phyloP scores from a whole-genome alignment of 2,329 filamentous ascomycete genomes.

The Ophiostoma piceae region DNA sequence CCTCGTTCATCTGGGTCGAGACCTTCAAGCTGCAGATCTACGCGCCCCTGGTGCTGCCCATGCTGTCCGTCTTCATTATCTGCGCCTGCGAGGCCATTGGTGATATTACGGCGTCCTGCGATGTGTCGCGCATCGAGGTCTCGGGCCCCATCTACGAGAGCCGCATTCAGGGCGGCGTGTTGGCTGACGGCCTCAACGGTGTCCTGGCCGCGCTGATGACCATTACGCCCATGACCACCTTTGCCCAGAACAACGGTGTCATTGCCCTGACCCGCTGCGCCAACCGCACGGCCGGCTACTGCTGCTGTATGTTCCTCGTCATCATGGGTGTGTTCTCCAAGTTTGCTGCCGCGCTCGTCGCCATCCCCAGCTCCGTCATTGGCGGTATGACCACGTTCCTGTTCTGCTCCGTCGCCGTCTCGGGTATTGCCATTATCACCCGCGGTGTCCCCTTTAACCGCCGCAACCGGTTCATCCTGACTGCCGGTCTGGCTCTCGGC shows the following conservation, averaged over 20 bases:
- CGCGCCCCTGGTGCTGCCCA: constrained; percentile 65
- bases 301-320: constrained; percentile 69
- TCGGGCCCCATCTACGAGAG: constrained; percentile 67
- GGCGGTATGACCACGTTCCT: constrained; percentile 76
- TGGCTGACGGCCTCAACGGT: constrained; percentile 73
- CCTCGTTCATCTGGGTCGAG: constrained; percentile 72
- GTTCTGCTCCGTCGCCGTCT: constrained; percentile 70
- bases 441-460: constrained; percentile 67
- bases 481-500: constrained; percentile 66
- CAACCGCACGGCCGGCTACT: constrained; percentile 74
- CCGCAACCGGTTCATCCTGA: constrained; percentile 76
- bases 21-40: constrained; percentile 70
- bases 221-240: constrained; percentile 73
- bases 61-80: constrained; percentile 66
- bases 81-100: constrained; percentile 75
- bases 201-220: constrained; percentile 71
- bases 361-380: constrained; percentile 63
- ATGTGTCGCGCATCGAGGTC: constrained; percentile 71
- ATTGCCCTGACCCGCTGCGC: constrained; percentile 77
- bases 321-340: constrained; percentile 80
- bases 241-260: constrained; percentile 81
- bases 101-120: constrained; percentile 75
- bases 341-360: constrained; percentile 71
- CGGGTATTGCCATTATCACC: constrained; percentile 69
- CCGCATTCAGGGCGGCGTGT: constrained; percentile 70